These are phyloP conservation scores for Parafenestella ontariensis DNA, from an alignment of 2,329 filamentous ascomycete genomes.

Conservation along the genomic window DNA sequence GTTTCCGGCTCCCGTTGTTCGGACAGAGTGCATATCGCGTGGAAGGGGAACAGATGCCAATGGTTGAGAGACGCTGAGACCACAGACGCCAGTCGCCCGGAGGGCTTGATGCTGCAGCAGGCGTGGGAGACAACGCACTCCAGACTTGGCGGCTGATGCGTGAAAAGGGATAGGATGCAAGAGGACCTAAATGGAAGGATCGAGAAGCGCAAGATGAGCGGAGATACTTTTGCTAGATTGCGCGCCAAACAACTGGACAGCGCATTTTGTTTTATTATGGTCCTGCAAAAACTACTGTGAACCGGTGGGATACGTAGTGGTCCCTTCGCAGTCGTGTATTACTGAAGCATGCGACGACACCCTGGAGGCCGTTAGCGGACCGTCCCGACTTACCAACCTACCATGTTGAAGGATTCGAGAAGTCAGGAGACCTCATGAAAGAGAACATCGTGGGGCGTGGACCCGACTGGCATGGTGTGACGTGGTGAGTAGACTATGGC, in stretches of 20 bases:
- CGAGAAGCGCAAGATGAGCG: not conserved
- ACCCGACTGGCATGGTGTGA: slow-evolving; percentile 38
- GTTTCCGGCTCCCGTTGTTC: slow-evolving; percentile 21
- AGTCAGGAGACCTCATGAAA: slow-evolving; percentile 32
- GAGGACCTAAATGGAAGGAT: not conserved
- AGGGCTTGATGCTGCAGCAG: slow-evolving; percentile 21
- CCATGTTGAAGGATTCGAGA: not conserved
- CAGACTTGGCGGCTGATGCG: slow-evolving; percentile 30
- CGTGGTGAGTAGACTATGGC: slow-evolving; percentile 39
- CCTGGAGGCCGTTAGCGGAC: slow-evolving; percentile 24
- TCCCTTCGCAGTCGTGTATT: not conserved
- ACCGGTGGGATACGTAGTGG: not conserved
- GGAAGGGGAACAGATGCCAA: slow-evolving; percentile 21
- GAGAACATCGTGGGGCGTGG: slow-evolving; percentile 19
- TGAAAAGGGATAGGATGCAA: slow-evolving; percentile 13
- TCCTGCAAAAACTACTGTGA: too few species aligned
- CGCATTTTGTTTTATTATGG: not conserved
- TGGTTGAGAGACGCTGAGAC: slow-evolving; percentile 18
- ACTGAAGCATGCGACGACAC: not conserved
- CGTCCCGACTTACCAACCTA: slow-evolving; percentile 18
- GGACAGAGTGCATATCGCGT: slow-evolving; percentile 22
- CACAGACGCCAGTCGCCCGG: not conserved
- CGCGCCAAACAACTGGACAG: not conserved
- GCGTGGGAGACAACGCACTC: slow-evolving; percentile 41
- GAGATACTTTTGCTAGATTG: not conserved